Evolutionary conservation across 2,329 filamentous ascomycete species (phyloP).

Genomic region (Fusarium coffeatum): DNA sequence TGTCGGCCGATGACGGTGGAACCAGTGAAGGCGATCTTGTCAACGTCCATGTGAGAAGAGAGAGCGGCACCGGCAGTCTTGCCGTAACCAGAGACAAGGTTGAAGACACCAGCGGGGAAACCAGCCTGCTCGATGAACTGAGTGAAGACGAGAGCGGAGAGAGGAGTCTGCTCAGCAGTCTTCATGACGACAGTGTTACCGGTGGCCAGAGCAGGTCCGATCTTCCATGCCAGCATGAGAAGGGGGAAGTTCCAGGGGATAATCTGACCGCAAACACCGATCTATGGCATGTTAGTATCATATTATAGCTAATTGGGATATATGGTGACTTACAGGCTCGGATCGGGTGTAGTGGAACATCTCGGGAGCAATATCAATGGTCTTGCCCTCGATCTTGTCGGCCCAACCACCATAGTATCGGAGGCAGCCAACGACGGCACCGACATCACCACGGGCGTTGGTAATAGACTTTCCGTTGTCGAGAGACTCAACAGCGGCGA

Average conservation of each 20-base stretch:
- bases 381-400: constrained; percentile 91
- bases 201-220: constrained; percentile 76
- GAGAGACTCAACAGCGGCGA: constrained; percentile 86
- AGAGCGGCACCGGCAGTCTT: constrained; percentile 82
- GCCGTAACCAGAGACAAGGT: constrained; percentile 82
- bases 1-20: constrained; percentile 78
- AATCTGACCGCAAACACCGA: constrained; percentile 86
- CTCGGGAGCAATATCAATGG: constrained; percentile 80
- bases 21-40: constrained; percentile 87
- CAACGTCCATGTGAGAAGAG: constrained; percentile 80
- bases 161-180: constrained; percentile 80
- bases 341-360: constrained; percentile 85
- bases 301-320: neutral
- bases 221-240: constrained; percentile 86
- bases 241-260: constrained; percentile 92
- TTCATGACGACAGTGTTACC: constrained; percentile 81
- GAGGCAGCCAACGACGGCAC: constrained; percentile 74
- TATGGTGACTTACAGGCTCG: constrained; percentile 69
- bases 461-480: constrained; percentile 87
- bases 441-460: constrained; percentile 81
- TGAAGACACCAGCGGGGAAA: constrained; percentile 81
- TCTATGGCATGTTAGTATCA: constrained; percentile 45
- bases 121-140: constrained; percentile 78
- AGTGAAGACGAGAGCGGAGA: constrained; percentile 74
- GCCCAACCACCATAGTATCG: constrained; percentile 85